Evolutionary conservation across 768 basidiomycete genomes (phyloP).

Genomic region (Russula sp.): DNA sequence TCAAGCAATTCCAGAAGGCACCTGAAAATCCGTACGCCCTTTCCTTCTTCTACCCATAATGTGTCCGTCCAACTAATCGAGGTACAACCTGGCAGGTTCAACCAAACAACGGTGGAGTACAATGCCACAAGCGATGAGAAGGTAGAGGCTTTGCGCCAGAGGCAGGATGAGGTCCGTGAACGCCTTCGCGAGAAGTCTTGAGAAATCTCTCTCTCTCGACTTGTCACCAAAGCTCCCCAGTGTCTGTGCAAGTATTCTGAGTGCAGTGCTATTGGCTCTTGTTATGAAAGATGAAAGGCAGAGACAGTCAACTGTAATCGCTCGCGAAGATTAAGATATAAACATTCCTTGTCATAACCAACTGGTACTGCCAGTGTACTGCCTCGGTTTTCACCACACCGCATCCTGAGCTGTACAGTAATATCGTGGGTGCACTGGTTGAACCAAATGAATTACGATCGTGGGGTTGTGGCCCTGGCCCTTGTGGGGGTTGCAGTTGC

Average conservation of each 20-base stretch:
- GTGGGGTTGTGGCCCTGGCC: no score
- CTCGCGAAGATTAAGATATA: not conserved
- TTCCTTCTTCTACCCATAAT: not conserved
- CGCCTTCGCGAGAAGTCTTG: constrained; percentile 42
- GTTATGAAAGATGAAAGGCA: not conserved
- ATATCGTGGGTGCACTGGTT: not conserved
- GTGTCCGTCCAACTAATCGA: not conserved
- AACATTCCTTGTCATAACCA: not conserved
- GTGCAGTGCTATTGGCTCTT: not conserved
- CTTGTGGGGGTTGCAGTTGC: not conserved
- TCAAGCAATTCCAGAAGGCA: constrained; percentile 94
- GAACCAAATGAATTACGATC: not conserved
- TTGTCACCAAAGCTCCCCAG: no score
- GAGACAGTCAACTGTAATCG: not conserved
- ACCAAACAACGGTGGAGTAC: constrained; percentile 70
- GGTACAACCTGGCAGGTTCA: constrained; percentile 50
- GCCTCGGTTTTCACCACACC: not conserved
- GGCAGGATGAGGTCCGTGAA: constrained; percentile 55
- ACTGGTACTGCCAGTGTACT: not conserved
- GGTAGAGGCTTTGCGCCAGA: constrained; percentile 63
- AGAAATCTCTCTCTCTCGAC: not conserved
- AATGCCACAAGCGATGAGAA: constrained; percentile 87
- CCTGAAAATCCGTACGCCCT: constrained; percentile 90
- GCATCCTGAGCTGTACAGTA: not conserved
- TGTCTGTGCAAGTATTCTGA: not conserved